A percentile compares a stretch with the other conserved stretches of the same genome.
phyloP scores from a whole-genome alignment of 768 basidiomycete genomes.

The Xanthoconium stramineum region DNA sequence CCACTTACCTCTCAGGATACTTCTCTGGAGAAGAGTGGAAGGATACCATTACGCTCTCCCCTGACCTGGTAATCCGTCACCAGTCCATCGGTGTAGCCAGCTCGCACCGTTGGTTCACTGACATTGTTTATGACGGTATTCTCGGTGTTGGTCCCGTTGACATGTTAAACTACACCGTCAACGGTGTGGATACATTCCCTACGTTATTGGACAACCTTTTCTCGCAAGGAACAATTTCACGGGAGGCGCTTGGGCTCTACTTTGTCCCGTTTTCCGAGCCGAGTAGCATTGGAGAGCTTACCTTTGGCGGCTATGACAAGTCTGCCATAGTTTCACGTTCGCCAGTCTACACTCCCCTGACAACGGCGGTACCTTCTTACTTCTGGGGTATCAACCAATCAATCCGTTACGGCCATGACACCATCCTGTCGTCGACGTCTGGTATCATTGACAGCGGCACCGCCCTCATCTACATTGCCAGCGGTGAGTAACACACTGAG shows the following conservation, averaged over 20 bases:
- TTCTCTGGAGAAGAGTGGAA: background rate
- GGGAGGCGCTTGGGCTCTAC: slow-evolving; percentile 30
- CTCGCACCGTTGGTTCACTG: background rate
- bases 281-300: slow-evolving; percentile 20
- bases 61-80: background rate
- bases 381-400: slow-evolving; percentile 36
- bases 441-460: slow-evolving; percentile 36
- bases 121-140: background rate
- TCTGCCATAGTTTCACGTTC: slow-evolving; percentile 10
- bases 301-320: slow-evolving; percentile 24
- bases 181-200: slow-evolving; percentile 2
- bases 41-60: background rate
- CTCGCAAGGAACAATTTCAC: slow-evolving; percentile 24
- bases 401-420: slow-evolving; percentile 27
- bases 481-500: slow-evolving; percentile 9
- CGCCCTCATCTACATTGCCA: slow-evolving; percentile 19
- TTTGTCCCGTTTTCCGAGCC: slow-evolving; percentile 9
- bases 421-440: slow-evolving; percentile 21
- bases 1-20: background rate
- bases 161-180: background rate
- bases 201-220: slow-evolving; percentile 36
- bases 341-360: slow-evolving; percentile 21
- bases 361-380: slow-evolving; percentile 18
- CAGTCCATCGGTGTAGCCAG: background rate
- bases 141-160: background rate